Base-by-base conservation (phyloP, 1,284 basidiomycete genomes). In the Porphyrellus sp. region DNA sequence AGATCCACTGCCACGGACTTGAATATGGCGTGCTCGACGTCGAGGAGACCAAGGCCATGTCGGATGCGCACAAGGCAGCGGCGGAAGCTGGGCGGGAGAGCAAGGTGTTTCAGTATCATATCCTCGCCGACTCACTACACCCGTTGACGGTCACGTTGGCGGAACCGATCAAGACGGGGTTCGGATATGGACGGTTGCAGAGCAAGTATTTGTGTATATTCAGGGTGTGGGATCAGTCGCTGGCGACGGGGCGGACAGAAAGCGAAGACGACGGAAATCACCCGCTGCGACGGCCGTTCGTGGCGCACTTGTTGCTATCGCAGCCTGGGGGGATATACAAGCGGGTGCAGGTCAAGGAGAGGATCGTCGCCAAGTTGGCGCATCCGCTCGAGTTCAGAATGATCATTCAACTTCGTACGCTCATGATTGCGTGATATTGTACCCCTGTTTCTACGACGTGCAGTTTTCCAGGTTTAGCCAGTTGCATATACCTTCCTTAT, bases 391-490 rank as follows among this genome's bases (percentile, higher is more conserved):
- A 63, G 25, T 12, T 63, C 23, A 18, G 47, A 34, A 47, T 63
- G 43, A 5, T 61, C 20, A 1, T 61, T 12, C 51, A 47, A 21
- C 46, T 58, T 21, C 60, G 59, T 2, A 63, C 58, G 6, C 31
- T 63, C 8, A 58, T 63, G 59, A 47, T 59, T 30, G 60, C 60
- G 40, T 60, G 28, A 57, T n/a, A n/a, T n/a, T n/a, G n/a, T n/a
- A n/a, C n/a, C n/a, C n/a, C n/a, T n/a, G n/a, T n/a, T n/a, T n/a
- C n/a, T n/a, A n/a, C n/a, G n/a, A n/a, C n/a, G n/a, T n/a, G n/a
- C n/a, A n/a, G n/a, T n/a, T n/a, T n/a, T n/a, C n/a, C n/a, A n/a
- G n/a, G n/a, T n/a, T n/a, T n/a, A n/a, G n/a, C n/a, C n/a, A n/a
- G n/a, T n/a, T n/a, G n/a, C n/a, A n/a, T n/a, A n/a, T n/a, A n/a